These are phyloP conservation scores for Hypomontagnella monticulosa DNA, from an alignment of 495 filamentous ascomycete species.

Conservation along the genomic window DNA sequence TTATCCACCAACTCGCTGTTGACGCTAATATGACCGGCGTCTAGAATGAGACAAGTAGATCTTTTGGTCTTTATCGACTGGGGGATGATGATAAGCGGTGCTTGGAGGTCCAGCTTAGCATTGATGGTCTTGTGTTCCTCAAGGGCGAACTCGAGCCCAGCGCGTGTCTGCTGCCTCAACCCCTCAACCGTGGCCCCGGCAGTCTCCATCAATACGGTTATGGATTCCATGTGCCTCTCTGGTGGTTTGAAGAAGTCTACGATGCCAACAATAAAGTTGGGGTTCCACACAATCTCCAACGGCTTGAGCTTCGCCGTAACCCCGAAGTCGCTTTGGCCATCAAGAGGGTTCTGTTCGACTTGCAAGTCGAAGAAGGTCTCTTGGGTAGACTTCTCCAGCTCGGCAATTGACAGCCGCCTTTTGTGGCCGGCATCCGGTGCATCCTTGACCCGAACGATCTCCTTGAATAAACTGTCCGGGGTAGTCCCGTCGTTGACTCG, in stretches of 20 bases:
- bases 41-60: conserved; percentile 88
- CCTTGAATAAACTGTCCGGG: conserved; percentile 84
- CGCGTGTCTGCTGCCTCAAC: conserved; percentile 91
- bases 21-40: conserved; percentile 94
- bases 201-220: conserved; percentile 90
- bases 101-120: conserved; percentile 93
- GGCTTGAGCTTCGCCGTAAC: conserved; percentile 92
- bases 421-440: conserved; percentile 65
- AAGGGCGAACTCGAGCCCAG: conserved; percentile 93
- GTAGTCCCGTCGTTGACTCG: conserved; percentile 97
- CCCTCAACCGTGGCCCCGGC: conserved; percentile 96
- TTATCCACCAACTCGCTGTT: conserved; percentile 93
- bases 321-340: conserved; percentile 88
- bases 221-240: conserved; percentile 97
- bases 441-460: conserved; percentile 95
- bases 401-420: conserved; percentile 65
- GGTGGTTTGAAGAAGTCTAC: conserved; percentile 95
- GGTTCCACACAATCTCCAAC: conserved; percentile 97
- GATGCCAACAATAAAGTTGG: conserved; percentile 86
- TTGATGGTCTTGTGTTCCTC: conserved; percentile 98
- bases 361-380: conserved; percentile 91
- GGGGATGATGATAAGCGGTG: conserved; percentile 94
- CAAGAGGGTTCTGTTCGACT: conserved; percentile 93
- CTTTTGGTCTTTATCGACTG: conserved; percentile 84
- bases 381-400: conserved; percentile 65